Percentiles rank a stretch among this genome's conserved stretches.
phyloP scores from a whole-genome alignment of 1,284 basidiomycete genomes.

The Singerocomus inundabilis region DNA sequence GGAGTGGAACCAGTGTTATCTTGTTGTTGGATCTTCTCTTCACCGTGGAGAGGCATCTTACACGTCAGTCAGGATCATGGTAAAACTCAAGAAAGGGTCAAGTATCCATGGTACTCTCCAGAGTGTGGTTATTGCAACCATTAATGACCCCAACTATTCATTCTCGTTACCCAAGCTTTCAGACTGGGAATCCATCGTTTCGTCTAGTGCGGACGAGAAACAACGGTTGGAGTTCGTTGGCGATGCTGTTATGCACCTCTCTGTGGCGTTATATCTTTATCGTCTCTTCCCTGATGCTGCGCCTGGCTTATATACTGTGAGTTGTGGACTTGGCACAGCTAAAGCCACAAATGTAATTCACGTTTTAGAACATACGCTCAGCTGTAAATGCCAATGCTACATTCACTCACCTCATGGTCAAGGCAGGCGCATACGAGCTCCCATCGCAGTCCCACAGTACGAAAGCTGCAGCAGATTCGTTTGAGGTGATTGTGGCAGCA shows the following conservation, averaged over 20 bases:
- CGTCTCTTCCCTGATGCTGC: slow-evolving; percentile 28
- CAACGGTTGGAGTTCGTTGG: slow-evolving; percentile 31
- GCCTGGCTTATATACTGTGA: slow-evolving; percentile 32
- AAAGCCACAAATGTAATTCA: not conserved
- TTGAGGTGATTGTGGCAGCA: slow-evolving; percentile 33
- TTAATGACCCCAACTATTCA: slow-evolving; percentile 29
- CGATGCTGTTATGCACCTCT: slow-evolving; percentile 32
- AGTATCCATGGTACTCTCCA: slow-evolving; percentile 22
- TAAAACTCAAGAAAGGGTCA: slow-evolving; percentile 19
- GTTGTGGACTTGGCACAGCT: not conserved
- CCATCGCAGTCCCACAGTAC: slow-evolving; percentile 17
- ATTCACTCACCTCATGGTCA: slow-evolving; percentile 33
- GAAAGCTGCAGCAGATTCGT: slow-evolving; percentile 31
- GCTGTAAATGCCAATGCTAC: slow-evolving; percentile 32
- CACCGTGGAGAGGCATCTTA: not conserved
- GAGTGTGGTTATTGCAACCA: slow-evolving; percentile 23
- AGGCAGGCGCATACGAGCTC: slow-evolving; percentile 29
- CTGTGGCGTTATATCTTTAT: slow-evolving; percentile 32
- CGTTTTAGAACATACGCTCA: slow-evolving; percentile 27
- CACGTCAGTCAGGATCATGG: slow-evolving; percentile 13
- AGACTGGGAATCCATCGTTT: slow-evolving; percentile 33
- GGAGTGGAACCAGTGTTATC: not conserved
- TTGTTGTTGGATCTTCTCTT: not conserved
- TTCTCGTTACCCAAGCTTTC: slow-evolving; percentile 29
- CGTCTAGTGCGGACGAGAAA: slow-evolving; percentile 30